Base-by-base conservation (phyloP, 352 stramenopile genomes). In the Thalassiosira exigua region DNA sequence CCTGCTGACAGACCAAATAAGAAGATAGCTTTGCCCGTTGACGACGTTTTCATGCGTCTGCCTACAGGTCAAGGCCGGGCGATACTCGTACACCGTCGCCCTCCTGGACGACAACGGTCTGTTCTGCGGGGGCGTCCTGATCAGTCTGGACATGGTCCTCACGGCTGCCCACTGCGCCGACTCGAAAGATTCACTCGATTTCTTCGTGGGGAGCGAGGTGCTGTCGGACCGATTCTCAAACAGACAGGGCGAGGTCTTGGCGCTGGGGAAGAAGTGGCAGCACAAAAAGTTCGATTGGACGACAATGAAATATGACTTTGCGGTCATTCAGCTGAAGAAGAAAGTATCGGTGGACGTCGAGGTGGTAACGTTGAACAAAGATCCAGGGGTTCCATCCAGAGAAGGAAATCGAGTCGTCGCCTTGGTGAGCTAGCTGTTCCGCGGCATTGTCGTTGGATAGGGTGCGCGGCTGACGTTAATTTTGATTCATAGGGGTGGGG, bases 61-160 rank as follows among this genome's bases (percentile, higher is more conserved):
- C 26, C 11, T 7, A 11, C 0, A 27, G 30, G 53, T 59, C 27
- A n/a, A 24, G 19, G 51, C 60, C 33, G 21, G 50, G 21, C 53
- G 71, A 27, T 81, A 54, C 36, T 61, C 61, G 50, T 84, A 81
- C 24, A 27, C 59, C 11, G 75, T 84, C 39, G 69, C 75, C 29
- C 48, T 84, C 7, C 42, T 60, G 24, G 51, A 80, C 36, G n/a
- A 21, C 3, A 42, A 57, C 11, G 62, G 70, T 22, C 69, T 77
- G 32, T 71, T 84, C 17, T 84, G 75, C 29, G 75, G 75, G 1
- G 75, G 32, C 3, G 42, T 50, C n/a, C 33, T 68, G 3, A 56
- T 68, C 4, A 24, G 21, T 9, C 29, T 36, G 5, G 58, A 68
- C 19, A 68, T 68, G 58, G 58, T 54, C 14, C 19, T 68, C 14